Evolutionary conservation across 345 rosid genomes (phyloP).

Genomic region (Lagerstroemia speciosa): DNA sequence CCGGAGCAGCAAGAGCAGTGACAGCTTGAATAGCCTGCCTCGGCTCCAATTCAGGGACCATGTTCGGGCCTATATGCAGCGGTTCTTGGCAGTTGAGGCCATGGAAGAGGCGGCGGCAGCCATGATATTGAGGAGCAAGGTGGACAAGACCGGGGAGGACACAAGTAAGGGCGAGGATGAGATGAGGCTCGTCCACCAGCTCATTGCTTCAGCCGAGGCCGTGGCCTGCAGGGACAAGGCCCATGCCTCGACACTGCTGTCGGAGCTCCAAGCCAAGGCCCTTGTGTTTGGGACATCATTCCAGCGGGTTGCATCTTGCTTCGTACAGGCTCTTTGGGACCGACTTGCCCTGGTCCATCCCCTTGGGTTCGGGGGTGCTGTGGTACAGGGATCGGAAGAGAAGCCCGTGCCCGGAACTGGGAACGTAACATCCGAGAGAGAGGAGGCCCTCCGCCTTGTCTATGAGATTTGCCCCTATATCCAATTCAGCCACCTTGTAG

Average conservation of each 20-base stretch:
- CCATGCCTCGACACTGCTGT: slow-evolving; percentile 32
- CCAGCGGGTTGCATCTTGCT: slow-evolving; percentile 42
- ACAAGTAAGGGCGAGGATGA: slow-evolving; percentile 17
- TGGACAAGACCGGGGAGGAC: slow-evolving; percentile 14
- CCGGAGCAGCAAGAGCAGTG: not conserved
- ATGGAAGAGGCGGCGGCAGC: slow-evolving; percentile 32
- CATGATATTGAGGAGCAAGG: slow-evolving; percentile 14
- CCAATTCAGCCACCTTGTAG: slow-evolving; percentile 38
- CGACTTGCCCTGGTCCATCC: slow-evolving; percentile 36
- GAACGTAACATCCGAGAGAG: slow-evolving; percentile 19
- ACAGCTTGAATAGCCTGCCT: not conserved
- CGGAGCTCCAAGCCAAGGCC: slow-evolving; percentile 31
- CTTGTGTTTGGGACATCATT: slow-evolving; percentile 38
- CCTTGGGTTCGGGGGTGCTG: slow-evolving; percentile 28
- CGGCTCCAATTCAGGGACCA: slow-evolving; percentile 32
- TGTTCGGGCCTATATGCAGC: slow-evolving; percentile 28
- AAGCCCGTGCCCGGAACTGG: not conserved
- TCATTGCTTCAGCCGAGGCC: slow-evolving; percentile 45
- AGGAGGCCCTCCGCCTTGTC: slow-evolving; percentile 30
- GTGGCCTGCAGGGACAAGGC: slow-evolving; percentile 47
- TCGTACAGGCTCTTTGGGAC: slow-evolving; percentile 37
- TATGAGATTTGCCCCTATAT: slow-evolving; percentile 43
- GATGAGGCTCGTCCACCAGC: slow-evolving; percentile 44
- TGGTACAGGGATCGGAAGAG: slow-evolving; percentile 8
- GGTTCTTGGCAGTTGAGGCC: slow-evolving; percentile 36